phyloP scores from a whole-genome alignment of 352 stramenopile genomes.

The Pythium aristosporum region DNA sequence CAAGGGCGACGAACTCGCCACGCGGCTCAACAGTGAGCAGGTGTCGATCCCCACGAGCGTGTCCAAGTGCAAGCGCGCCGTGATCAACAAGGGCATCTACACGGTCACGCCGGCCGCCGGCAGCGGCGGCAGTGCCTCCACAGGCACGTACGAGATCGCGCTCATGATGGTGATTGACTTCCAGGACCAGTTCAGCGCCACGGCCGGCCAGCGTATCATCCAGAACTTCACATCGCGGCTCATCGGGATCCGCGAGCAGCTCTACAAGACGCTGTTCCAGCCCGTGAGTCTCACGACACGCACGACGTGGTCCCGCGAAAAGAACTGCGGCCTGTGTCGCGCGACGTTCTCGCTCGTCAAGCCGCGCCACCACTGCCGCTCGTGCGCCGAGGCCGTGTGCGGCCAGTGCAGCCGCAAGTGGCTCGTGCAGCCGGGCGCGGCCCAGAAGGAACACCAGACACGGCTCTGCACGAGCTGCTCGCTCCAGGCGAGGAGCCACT shows the following conservation, averaged over 20 bases:
- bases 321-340: conserved; percentile 69
- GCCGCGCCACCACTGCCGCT: conserved; percentile 74
- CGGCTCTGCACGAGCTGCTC: conserved; percentile 82
- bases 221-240: conserved; percentile 76
- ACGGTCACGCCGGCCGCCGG: conserved; percentile 42
- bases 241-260: conserved; percentile 75
- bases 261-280: conserved; percentile 84
- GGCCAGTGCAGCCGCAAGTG: conserved; percentile 82
- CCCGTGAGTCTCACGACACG: conserved; percentile 60
- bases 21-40: conserved; percentile 59
- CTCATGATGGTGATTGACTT: conserved; percentile 88
- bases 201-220: conserved; percentile 65
- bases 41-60: conserved; percentile 70
- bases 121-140: conserved; percentile 28
- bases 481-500: conserved; percentile 62
- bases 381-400: conserved; percentile 81
- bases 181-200: conserved; percentile 70
- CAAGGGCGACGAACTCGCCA: conserved; percentile 76
- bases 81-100: conserved; percentile 84
- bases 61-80: conserved; percentile 82
- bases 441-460: conserved; percentile 55
- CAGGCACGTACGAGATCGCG: conserved; percentile 71
- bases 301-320: conserved; percentile 52
- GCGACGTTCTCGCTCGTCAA: conserved; percentile 74
- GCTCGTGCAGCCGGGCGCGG: conserved; percentile 64